phyloP scores from a whole-genome alignment of 1,284 basidiomycete genomes.

The Pisolithus thermaeus region DNA sequence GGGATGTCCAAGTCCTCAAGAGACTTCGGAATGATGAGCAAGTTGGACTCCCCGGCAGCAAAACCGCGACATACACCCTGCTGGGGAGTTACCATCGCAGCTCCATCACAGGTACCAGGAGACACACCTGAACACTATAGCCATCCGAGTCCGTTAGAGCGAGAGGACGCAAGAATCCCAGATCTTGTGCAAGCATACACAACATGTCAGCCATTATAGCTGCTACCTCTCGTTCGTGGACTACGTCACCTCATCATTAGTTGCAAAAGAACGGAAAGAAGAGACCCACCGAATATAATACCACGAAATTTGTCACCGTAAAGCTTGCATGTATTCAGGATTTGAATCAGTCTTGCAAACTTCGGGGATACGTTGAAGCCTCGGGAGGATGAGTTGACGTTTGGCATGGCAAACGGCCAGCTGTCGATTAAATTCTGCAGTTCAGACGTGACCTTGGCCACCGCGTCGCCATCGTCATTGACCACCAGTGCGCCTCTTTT shows the following conservation, averaged over 20 bases:
- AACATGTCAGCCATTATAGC: slow-evolving; percentile 42
- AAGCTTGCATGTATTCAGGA: slow-evolving; percentile 47
- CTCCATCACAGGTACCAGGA: slow-evolving; percentile 2
- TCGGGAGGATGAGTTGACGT: slow-evolving; percentile 44
- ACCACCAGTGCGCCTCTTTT: slow-evolving; percentile 28
- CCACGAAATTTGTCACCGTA: slow-evolving; percentile 55
- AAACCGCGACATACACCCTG: slow-evolving; percentile 39
- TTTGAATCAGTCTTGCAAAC: slow-evolving; percentile 50
- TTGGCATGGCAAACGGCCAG: slow-evolving; percentile 57
- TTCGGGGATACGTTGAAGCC: slow-evolving; percentile 63
- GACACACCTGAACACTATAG: slow-evolving; percentile 23
- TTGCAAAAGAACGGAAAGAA: slow-evolving; percentile 4
- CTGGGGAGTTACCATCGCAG: slow-evolving; percentile 12
- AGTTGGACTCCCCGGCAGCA: slow-evolving; percentile 48
- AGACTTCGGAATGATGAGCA: slow-evolving; percentile 54
- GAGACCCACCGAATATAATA: slow-evolving; percentile 53
- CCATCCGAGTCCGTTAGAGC: slow-evolving; percentile 29
- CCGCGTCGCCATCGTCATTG: slow-evolving; percentile 31
- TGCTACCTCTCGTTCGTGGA: slow-evolving; percentile 40
- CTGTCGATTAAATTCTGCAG: slow-evolving; percentile 44
- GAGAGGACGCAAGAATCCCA: slow-evolving; percentile 38
- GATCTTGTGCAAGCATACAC: slow-evolving; percentile 35
- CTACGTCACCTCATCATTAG: slow-evolving; percentile 25
- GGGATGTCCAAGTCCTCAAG: slow-evolving; percentile 55
- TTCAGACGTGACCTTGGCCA: slow-evolving; percentile 17